Base-by-base conservation (phyloP, 2,329 filamentous ascomycete genomes). In the Parastagonospora nodorum region DNA sequence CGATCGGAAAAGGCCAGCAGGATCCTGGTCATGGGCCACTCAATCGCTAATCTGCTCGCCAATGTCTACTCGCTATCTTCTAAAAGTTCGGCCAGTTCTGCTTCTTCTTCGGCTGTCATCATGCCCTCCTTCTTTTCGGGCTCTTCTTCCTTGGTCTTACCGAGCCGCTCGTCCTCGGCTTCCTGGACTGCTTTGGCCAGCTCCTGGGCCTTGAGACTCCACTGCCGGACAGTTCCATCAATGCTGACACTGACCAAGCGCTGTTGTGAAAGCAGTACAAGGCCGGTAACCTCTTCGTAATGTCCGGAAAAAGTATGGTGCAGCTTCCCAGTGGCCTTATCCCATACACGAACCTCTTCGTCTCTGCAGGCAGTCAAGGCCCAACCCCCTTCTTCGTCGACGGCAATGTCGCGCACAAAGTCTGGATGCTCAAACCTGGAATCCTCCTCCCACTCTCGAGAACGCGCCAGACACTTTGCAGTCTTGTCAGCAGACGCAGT, bases 401-500 rank as follows among this genome's bases (percentile, higher is more conserved):
- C 81, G 8, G 86, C 85, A 16, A 97, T 83, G 49, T 92, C 90
- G 51, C 91, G 85, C 28, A 97, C 92, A 70, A 96, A 97, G 71
- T 95, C 92, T 1, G 92, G 90, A 70, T 99, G 94, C 47, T 81
- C 75, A 53, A 96, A 84, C 4, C 77, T 82, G 47, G 92, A 88
- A 51, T 93, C 90, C 3, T 83, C 75, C 39, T 82, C 83, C 81
- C 91, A 97, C 14, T 80, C 80, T 39, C 83, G 84, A 19, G 81
- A 77, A 45, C 92, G 81, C 1, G 87, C 82, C 8, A 97, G 81
- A 61, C 90, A 92, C 72, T 93, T 94, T 2, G 86, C 86, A 0
- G 88, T 92, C 61, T 91, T 94, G 72, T 99, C 94, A 4, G 91
- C 92, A 53, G 91, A 96, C 5, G 92, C 89, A 7, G 93, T 97